phyloP scores from a whole-genome alignment of 169 alveolate species.

The Cryptosporidium parvum region DNA sequence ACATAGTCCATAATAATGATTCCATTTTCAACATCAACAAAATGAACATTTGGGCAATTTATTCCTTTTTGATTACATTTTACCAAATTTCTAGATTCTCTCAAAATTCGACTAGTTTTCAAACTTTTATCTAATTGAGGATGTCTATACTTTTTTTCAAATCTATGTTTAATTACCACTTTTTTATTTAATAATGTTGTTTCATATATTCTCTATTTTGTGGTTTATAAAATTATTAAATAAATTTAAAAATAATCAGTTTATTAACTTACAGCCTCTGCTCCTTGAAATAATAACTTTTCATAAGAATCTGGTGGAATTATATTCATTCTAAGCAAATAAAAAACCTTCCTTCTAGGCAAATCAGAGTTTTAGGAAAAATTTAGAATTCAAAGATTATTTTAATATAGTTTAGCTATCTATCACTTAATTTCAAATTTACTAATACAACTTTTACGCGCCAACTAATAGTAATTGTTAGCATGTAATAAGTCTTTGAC shows the following conservation, averaged over 20 bases:
- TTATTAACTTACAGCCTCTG: constrained; percentile 54
- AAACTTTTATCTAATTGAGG: constrained; percentile 33
- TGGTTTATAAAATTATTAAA: neutral
- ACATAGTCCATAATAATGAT: constrained; percentile 46
- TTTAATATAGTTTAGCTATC: too few species aligned
- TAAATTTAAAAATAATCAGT: neutral
- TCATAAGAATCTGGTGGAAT: neutral
- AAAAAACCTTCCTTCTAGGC: neutral
- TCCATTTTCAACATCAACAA: constrained; percentile 53
- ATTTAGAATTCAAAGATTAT: too few species aligned
- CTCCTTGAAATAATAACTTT: constrained; percentile 59
- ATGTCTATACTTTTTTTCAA: constrained; percentile 59
- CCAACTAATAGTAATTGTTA: neutral
- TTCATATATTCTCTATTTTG: constrained; percentile 41
- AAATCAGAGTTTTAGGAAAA: too few species aligned
- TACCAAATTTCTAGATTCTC: constrained; percentile 48
- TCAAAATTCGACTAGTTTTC: constrained; percentile 19
- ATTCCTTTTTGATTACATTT: constrained; percentile 46
- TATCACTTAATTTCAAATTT: too few species aligned
- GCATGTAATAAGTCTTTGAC: neutral
- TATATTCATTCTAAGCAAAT: neutral
- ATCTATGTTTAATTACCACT: constrained; percentile 42
- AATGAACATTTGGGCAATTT: constrained; percentile 54
- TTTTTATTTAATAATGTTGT: constrained; percentile 4
- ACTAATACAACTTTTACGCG: neutral